These are phyloP conservation scores for Colletotrichum lini DNA, from an alignment of 2,329 filamentous ascomycete species.

Conservation along the genomic window DNA sequence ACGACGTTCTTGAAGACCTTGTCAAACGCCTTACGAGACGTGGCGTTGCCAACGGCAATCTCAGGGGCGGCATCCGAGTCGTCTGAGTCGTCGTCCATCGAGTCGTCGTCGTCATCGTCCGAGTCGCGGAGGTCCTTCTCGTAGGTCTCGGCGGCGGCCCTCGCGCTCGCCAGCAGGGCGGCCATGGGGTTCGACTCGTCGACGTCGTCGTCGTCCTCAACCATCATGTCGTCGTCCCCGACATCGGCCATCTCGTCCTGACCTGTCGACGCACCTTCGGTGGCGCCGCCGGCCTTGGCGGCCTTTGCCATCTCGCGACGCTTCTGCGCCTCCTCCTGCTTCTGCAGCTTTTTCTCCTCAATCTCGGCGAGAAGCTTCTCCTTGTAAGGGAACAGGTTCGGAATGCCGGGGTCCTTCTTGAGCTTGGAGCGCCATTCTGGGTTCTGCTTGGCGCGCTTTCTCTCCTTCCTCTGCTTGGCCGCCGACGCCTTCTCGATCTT, in stretches of 20 bases:
- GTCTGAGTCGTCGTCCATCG: slow-evolving; percentile 57
- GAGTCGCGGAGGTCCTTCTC: slow-evolving; percentile 73
- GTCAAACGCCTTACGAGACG: slow-evolving; percentile 90
- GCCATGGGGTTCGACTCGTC: slow-evolving; percentile 90
- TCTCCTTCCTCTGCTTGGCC: slow-evolving; percentile 91
- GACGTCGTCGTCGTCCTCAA: slow-evolving; percentile 68
- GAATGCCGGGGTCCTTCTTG: slow-evolving; percentile 98
- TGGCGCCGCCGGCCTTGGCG: slow-evolving; percentile 65
- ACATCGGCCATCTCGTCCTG: slow-evolving; percentile 62
- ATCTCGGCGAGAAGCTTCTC: slow-evolving; percentile 95
- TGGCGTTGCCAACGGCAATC: slow-evolving; percentile 66
- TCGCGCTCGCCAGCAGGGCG: slow-evolving; percentile 88
- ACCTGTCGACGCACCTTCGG: slow-evolving; percentile 53
- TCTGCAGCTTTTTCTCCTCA: slow-evolving; percentile 86
- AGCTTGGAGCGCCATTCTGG: slow-evolving; percentile 95
- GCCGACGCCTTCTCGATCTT: slow-evolving; percentile 95
- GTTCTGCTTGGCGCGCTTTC: slow-evolving; percentile 94
- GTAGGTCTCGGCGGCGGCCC: slow-evolving; percentile 82
- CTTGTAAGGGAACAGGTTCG: slow-evolving; percentile 98
- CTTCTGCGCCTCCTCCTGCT: slow-evolving; percentile 82
- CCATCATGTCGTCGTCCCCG: slow-evolving; percentile 63
- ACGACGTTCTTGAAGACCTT: slow-evolving; percentile 97
- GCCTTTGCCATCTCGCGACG: slow-evolving; percentile 81
- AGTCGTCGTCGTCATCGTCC: slow-evolving; percentile 66
- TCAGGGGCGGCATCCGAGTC: slow-evolving; percentile 71